Percentiles rank a stretch among this genome's conserved stretches.
phyloP scores from a whole-genome alignment of 2,329 filamentous ascomycete species.

The Davidsoniella eucalypti region DNA sequence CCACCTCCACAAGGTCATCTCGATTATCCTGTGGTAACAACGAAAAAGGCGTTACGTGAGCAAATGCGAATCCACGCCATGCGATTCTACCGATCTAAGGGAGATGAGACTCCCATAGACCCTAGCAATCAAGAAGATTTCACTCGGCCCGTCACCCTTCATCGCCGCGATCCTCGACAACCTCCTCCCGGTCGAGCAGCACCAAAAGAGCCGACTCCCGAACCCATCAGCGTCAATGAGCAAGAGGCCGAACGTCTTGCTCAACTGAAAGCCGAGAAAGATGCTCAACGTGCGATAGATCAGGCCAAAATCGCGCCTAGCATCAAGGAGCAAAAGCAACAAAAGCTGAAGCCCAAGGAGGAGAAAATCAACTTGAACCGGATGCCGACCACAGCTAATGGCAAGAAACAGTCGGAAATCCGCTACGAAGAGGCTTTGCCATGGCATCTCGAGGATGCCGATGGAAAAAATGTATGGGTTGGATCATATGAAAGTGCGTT shows the following conservation, averaged over 20 bases:
- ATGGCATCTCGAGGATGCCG: constrained; percentile 93
- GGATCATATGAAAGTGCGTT: constrained; percentile 81
- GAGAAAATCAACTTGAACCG: constrained; percentile 81
- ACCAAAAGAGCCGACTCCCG: constrained; percentile 29
- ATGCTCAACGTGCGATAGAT: constrained; percentile 73
- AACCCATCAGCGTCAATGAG: constrained; percentile 31
- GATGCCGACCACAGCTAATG: constrained; percentile 64
- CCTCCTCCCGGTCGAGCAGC: constrained; percentile 48
- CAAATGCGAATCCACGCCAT: constrained; percentile 77
- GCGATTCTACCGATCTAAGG: constrained; percentile 49
- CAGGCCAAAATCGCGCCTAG: constrained; percentile 86
- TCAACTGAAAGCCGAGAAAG: constrained; percentile 59
- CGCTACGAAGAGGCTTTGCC: constrained; percentile 91
- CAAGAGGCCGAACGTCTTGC: constrained; percentile 49
- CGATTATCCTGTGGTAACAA: constrained; percentile 58
- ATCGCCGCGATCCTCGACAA: constrained; percentile 71
- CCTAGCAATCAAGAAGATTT: constrained; percentile 59
- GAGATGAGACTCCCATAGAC: constrained; percentile 38
- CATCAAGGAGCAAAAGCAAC: constrained; percentile 38
- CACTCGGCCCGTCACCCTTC: constrained; percentile 70
- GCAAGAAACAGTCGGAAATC: constrained; percentile 52
- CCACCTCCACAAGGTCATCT: constrained; percentile 33
- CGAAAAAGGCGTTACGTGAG: constrained; percentile 63
- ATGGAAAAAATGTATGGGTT: constrained; percentile 88
- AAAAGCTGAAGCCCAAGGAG: constrained; percentile 50